These are phyloP conservation scores for Globisporangium paddicum DNA, from an alignment of 352 stramenopile genomes.

Conservation along the genomic window DNA sequence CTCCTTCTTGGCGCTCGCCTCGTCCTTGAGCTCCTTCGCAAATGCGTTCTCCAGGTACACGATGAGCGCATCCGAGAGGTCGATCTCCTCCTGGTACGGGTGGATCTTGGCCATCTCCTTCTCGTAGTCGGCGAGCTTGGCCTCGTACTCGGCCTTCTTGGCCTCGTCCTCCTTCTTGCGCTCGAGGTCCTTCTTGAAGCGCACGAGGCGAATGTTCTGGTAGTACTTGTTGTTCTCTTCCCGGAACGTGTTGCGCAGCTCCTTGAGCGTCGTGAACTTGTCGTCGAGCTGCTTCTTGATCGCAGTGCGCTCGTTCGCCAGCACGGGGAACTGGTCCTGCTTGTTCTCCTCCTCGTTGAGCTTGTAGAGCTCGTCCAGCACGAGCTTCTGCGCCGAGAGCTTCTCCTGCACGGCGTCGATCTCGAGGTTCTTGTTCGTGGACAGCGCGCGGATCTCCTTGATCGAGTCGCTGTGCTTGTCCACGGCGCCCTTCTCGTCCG, in stretches of 20 bases:
- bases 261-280: conserved; percentile 83
- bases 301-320: conserved; percentile 84
- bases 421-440: conserved; percentile 92
- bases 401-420: conserved; percentile 93
- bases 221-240: conserved; percentile 94
- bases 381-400: conserved; percentile 84
- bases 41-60: conserved; percentile 93
- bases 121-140: conserved; percentile 95
- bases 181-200: conserved; percentile 83
- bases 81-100: conserved; percentile 95
- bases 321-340: conserved; percentile 75
- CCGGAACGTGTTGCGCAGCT: conserved; percentile 86
- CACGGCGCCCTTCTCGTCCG: conserved; percentile 75
- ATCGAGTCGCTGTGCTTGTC: conserved; percentile 80
- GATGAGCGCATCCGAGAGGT: conserved; percentile 93
- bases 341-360: conserved; percentile 89
- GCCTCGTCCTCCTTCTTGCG: conserved; percentile 77
- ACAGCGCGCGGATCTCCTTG: conserved; percentile 63
- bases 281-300: conserved; percentile 93
- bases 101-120: conserved; percentile 95
- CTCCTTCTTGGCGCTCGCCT: conserved; percentile 34
- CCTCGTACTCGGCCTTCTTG: conserved; percentile 86
- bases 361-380: conserved; percentile 88
- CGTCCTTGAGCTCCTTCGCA: conserved; percentile 74
- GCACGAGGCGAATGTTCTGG: conserved; percentile 85